Base-by-base conservation (phyloP, 1,139 yeast species). In the Candida gigantensis region DNA sequence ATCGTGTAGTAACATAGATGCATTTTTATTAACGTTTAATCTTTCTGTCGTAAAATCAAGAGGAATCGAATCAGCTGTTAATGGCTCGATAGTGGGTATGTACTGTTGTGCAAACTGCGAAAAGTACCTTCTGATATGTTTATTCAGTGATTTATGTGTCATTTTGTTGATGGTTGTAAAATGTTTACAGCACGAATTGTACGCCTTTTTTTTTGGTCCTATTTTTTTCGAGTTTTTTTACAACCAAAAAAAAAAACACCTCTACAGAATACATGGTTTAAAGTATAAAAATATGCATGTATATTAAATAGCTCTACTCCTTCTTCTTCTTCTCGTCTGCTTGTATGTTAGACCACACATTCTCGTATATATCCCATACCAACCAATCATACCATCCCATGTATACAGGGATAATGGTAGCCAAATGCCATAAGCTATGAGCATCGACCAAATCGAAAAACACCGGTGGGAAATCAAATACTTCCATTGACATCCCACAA, bases 371-470 rank as follows among this genome's bases (percentile, higher is more conserved):
- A 42, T 71, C 77, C 77, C 77, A 71, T 12, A 69, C 44, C 50
- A 68, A 53, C 77, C 77, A 71, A 39, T 69, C 73, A 46, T 69
- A 69, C 74, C 74, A 70, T 4, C 76, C 75, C 45, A 51, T 58
- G 34, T 53, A 55, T 3, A 62, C 70, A 0, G 94, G 92, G 51
- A 84, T 56, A 3, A 85, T 81, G 0, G 95, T 85, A 12, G 81
- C 79, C 37, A 81, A 66, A 58, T 90, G 98, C 97, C 97, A 90
- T 41, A 90, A 63, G 2, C 97, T 81, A 59, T 92, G 98, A 1
- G 98, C 96, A 61, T 92, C 98, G 1, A 92, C 58, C 39, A 84
- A 71, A 45, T 77, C 82, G 36, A 57, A 65, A 40, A 79, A 59
- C 3, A 70, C 34, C 3, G 92, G 96, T 5, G 96, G 77, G 55